These are phyloP conservation scores for Potentilla sterilis DNA, from an alignment of 306 rosid species.

Conservation along the genomic window DNA sequence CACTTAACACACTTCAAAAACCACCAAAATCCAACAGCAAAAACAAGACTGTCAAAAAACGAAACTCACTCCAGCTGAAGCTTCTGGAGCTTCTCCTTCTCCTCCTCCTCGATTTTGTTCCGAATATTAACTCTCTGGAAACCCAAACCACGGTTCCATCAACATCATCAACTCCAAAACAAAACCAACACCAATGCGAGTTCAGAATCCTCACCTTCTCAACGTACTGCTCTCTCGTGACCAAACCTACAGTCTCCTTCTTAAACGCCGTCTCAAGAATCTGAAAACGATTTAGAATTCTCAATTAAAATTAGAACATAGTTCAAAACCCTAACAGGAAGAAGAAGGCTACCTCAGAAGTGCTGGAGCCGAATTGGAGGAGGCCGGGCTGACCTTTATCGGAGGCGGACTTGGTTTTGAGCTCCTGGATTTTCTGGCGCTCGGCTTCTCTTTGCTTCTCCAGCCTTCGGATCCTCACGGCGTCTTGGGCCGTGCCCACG, in stretches of 20 bases:
- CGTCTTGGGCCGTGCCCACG: conserved; percentile 97
- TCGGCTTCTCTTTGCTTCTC: conserved; percentile 99
- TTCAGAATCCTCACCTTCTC: conserved; percentile 57
- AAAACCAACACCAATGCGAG: not conserved
- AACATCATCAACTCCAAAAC: not conserved
- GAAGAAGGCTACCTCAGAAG: conserved; percentile 59
- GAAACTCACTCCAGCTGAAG: conserved; percentile 75
- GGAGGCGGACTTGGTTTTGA: conserved; percentile 79
- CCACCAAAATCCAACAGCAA: not conserved
- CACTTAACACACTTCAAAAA: not conserved
- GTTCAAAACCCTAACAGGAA: conserved; percentile 1
- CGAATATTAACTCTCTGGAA: conserved; percentile 85
- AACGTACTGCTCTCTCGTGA: conserved; percentile 88
- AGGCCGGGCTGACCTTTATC: conserved; percentile 84
- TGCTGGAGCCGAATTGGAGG: conserved; percentile 96
- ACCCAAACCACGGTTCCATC: not conserved
- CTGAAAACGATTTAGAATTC: conserved; percentile 35
- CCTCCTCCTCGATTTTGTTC: conserved; percentile 95
- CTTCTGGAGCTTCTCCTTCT: conserved; percentile 96
- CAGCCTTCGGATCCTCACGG: conserved; percentile 85
- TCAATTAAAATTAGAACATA: not conserved
- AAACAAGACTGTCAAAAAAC: not conserved
- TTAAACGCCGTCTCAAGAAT: conserved; percentile 95
- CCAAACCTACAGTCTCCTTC: conserved; percentile 96
- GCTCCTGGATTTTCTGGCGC: conserved; percentile 95